Evolutionary conservation across 2,329 filamentous ascomycete species (phyloP), one percentile per base, ranked within the genome.

Genomic region (Trichoderma guizhouense): DNA sequence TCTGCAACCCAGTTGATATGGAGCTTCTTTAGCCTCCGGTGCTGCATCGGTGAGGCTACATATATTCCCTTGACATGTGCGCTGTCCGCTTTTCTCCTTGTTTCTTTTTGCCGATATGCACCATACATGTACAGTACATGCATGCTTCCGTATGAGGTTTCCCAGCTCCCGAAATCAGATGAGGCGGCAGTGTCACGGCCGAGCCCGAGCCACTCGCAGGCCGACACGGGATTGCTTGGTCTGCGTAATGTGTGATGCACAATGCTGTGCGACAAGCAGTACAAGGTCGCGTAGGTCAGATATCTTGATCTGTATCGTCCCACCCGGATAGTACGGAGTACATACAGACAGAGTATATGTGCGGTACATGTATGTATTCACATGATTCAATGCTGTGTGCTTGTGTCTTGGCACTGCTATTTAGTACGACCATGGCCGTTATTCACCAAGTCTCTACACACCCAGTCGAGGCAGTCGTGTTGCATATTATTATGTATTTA

Each of bases 201-300:
- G 58, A 34, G 64, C 47, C 34, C 36, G 65, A 72, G 51, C 65
- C 71, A 72, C 58, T 72, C 36, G 47, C 51, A 69, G 26, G 47
- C 28, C 65, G 71, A 72, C 65, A 72, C 71, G 64, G 71, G 71
- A 68, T 30, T 55, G 32, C 55, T 53, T 36, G 26, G 24, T 68
- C 34, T 66, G 36, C 36, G 28, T 60, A 21, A 21, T 5, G 28
- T 51, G 43, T 12, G 3, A 21, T n/a, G 28, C 57, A n/a, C 32
- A 34, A 36, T 53, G 64, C 47, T 58, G 62, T 72, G 57, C 12
- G 43, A 72, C 70, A n/a, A 51, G 61, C 53, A 36, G 26, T 28
- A 26, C 9, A 39, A 43, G 26, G 21, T 24, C 21, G n/a, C 9
- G 9, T 51, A 43, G 26, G 21, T 24, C 21, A 24, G 47, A 24